Evolutionary conservation across 2,329 filamentous ascomycete genomes (phyloP).

Genomic region (Metarhizium robertsii): DNA sequence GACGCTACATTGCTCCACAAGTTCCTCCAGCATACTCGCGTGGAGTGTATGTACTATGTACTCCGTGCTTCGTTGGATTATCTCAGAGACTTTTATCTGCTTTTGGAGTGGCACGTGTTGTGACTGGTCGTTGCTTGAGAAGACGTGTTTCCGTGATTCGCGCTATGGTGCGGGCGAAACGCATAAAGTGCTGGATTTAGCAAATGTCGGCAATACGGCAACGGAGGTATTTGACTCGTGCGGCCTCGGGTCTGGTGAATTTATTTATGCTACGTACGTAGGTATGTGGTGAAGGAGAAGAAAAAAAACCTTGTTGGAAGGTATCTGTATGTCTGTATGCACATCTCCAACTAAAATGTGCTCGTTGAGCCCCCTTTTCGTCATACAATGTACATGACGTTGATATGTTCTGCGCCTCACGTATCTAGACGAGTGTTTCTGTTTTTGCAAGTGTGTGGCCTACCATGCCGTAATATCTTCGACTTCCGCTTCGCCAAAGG

Average conservation of each 20-base stretch:
- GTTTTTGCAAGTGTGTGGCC: neutral
- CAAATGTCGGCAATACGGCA: neutral
- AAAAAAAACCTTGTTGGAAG: neutral
- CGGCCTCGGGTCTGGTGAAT: neutral
- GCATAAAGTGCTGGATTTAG: neutral
- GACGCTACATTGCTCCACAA: neutral
- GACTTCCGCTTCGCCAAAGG: conserved; percentile 91
- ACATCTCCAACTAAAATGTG: neutral
- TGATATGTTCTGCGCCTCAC: neutral
- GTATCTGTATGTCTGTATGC: neutral
- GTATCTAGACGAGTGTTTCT: neutral
- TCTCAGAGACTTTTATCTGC: no score
- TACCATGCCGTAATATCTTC: conserved; percentile 96
- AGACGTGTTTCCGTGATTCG: neutral
- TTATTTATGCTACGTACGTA: neutral
- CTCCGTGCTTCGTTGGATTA: no score
- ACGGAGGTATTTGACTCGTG: neutral
- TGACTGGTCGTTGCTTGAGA: neutral
- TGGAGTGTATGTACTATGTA: no score
- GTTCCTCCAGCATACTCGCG: no score
- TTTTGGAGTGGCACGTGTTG: no score
- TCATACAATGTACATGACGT: neutral
- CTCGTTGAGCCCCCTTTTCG: neutral
- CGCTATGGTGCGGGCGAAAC: neutral
- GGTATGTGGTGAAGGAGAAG: neutral